These are phyloP conservation scores for Epichloe gansuensis DNA, from an alignment of 2,329 filamentous ascomycete species.

Conservation along the genomic window DNA sequence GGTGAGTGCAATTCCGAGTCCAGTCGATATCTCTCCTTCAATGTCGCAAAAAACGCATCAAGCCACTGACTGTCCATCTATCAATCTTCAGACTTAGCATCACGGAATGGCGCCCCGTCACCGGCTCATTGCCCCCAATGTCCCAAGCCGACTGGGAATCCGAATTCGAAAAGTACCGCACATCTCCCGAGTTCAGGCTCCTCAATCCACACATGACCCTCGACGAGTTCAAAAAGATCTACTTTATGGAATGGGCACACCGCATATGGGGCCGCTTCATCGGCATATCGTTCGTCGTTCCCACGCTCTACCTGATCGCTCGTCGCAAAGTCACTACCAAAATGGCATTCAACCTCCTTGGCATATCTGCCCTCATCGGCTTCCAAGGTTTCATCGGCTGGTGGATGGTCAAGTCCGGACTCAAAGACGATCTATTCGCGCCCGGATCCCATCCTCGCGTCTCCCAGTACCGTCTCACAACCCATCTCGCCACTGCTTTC, in stretches of 20 bases:
- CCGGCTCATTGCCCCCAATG: conserved; percentile 76
- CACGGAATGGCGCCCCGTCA: conserved; percentile 96
- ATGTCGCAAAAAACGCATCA: background rate
- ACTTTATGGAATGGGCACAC: conserved; percentile 99
- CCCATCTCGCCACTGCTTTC: conserved; percentile 84
- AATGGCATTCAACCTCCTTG: conserved; percentile 66
- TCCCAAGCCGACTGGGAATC: conserved; percentile 73
- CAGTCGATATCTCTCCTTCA: background rate
- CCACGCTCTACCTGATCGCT: conserved; percentile 77
- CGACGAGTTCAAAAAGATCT: conserved; percentile 93
- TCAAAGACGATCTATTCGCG: conserved; percentile 91
- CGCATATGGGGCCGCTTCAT: conserved; percentile 88
- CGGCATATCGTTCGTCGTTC: conserved; percentile 77
- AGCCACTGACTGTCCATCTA: background rate
- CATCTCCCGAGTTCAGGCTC: conserved; percentile 82
- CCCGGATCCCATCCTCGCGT: conserved; percentile 84
- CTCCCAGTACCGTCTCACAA: conserved; percentile 82
- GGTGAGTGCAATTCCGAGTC: conserved; percentile 40
- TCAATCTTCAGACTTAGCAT: conserved; percentile 62
- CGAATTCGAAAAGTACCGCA: conserved; percentile 85
- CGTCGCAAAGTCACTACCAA: conserved; percentile 62
- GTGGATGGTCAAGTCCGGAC: conserved; percentile 98
- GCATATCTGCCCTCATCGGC: conserved; percentile 80
- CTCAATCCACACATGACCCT: conserved; percentile 90
- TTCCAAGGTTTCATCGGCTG: conserved; percentile 93